Conservation (phyloP, 75 land plant genomes). For the Pinus tabuliformis region DNA sequence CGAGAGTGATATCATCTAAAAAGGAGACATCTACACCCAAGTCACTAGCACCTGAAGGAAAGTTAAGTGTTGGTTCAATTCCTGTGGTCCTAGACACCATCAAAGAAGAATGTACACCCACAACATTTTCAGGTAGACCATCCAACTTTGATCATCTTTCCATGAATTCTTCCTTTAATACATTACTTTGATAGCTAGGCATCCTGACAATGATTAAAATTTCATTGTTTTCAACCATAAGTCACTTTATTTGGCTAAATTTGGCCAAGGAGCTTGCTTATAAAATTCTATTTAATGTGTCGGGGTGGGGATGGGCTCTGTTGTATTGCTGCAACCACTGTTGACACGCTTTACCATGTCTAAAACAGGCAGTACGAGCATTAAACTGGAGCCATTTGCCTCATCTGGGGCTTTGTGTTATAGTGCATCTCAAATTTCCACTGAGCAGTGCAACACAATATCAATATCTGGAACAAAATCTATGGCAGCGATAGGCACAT, state of each 20-base stretch:
- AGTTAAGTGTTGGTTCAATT: neutral
- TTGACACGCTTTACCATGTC: neutral
- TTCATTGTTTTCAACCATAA: neutral
- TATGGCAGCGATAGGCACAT: neutral
- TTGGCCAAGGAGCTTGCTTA: too few species aligned
- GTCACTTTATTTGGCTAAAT: neutral
- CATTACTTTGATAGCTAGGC: neutral
- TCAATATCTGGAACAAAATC: constrained; percentile 3
- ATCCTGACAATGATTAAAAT: neutral
- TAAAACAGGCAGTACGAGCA: neutral
- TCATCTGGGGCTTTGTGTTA: neutral
- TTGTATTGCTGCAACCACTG: neutral
- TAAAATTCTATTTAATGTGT: neutral
- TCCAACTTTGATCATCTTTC: neutral
- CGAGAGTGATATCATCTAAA: neutral
- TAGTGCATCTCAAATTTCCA: neutral
- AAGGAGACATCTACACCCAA: constrained; percentile 6
- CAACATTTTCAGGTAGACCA: neutral
- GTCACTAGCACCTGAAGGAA: neutral
- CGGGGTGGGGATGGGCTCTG: neutral
- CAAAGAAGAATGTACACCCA: constrained; percentile 7
- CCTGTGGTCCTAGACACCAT: neutral
- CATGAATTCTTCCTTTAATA: neutral
- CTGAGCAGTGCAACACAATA: neutral
- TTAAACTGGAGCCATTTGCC: neutral